Base-by-base conservation (phyloP, 192 early-diverging fungal genomes). In the Funneliformis geosporum region DNA sequence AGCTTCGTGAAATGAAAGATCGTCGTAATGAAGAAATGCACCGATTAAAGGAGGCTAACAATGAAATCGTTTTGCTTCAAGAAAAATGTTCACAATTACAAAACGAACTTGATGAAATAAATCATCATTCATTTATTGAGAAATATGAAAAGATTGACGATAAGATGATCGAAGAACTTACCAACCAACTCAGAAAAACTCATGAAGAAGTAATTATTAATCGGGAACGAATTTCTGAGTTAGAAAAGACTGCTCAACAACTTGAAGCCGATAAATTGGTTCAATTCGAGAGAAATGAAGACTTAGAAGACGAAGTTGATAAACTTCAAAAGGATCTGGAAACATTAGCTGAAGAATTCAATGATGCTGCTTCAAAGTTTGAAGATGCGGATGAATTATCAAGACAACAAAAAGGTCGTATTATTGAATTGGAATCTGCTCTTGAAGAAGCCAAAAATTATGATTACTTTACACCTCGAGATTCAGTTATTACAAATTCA, bases 301-400 rank as follows among this genome's bases (percentile, higher is more conserved):
- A 79, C 40, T 38, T 79, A 40, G 47, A 55, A 50, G 10, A 50
- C n/a, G 25, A 79, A 55, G 47, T 83, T 25, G 81, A 86, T 50
- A 69, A 78, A 43, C 27, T 83, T 50, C 83, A 78, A 33, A 73
- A 83, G 28, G 85, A 86, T 27, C 73, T 86, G 25, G 82, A 83
- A 44, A 80, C 79, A 12, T 76, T 86, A 4, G 82, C 85, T 3
- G 76, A 80, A 18, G 85, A 86, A 66, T 86, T 86, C 76, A 50
- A 76, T 23, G 69, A 83, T n/a, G 80, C 81, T 1, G 82, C 79
- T 0, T 79, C 79, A 0, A 65, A 76, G n/a, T 86, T 80, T 76
- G 82, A 82, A 71, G 84, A 83, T 60, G 82, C 82, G 1, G 82
- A 86, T 42, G 82, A 86, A 25, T 27, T 69, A 23, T 55, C 77